Evolutionary conservation across 2,329 filamentous ascomycete species (phyloP), one percentile per base, ranked within the genome.

Genomic region (Cadophora malorum): DNA sequence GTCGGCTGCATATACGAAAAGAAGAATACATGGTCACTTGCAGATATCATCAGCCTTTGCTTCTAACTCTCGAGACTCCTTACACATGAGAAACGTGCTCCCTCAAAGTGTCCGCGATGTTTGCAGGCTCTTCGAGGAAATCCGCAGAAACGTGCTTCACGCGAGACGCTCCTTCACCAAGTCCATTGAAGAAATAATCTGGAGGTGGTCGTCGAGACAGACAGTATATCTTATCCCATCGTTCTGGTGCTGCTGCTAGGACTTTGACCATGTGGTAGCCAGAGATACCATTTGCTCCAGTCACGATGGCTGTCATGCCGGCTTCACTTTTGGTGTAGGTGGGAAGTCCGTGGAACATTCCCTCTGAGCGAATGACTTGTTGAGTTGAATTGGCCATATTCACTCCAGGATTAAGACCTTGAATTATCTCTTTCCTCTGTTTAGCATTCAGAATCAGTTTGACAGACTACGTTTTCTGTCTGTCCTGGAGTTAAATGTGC

Each of bases 271-370:
- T 69, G 41, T 71, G 58, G 31, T 62, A 58, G 4, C 69, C 67
- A 1, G 69, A 71, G 23, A 71, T 68, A 0, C 69, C 69, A 52
- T 58, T 71, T 3, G 71, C 69, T 38, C 69, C 69, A 16, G 53
- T 52, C 3, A 70, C 58, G 21, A 69, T 63, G 1, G 67, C 67
- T 19, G 38, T 58, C 16, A 66, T 49, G 2, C 59, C 41, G 25
- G 56, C 41, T 31, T 52, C n/a, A 14, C n/a, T 19, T 28, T 45
- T 21, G 69, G 53, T 41, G 33, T 62, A 69, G 16, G 45, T 55
- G 6, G 67, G 67, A n/a, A 69, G 63, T 16, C 63, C 67, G 62
- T 76, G 21, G 73, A 74, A 61, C 69, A 77, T 69, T 5, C 65
- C 67, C 16, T 25, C 16, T 4, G 59, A 61, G 19, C 41, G 41